Percentiles rank a stretch among this genome's conserved stretches.
Evolutionary conservation across 345 rosid species (phyloP).

Genomic region (Lumnitzera racemosa): DNA sequence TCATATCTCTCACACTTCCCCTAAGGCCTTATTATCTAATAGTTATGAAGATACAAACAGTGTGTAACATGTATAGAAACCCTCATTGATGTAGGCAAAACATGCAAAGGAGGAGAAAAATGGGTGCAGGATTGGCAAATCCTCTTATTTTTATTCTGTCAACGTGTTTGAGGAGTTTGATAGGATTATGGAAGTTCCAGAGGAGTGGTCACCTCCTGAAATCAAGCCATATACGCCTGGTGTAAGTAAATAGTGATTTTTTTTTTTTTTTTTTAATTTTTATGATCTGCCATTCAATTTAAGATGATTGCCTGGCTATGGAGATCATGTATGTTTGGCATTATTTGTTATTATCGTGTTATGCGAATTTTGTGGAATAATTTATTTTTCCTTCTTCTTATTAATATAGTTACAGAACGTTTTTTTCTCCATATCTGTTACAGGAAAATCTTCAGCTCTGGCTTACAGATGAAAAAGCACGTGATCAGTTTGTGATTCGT

Average conservation of each 20-base stretch:
- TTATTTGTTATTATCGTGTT: neutral
- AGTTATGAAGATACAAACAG: too few species aligned
- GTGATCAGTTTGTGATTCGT: constrained; percentile 94
- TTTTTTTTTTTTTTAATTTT: neutral
- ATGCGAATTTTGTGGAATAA: neutral
- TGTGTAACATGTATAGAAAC: too few species aligned
- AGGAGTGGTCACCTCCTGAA: constrained; percentile 91
- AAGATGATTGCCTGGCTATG: too few species aligned
- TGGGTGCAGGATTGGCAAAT: constrained; percentile 55
- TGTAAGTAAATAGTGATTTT: constrained; percentile 30
- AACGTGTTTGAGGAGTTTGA: constrained; percentile 78
- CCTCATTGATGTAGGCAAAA: constrained; percentile 54
- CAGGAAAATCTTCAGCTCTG: constrained; percentile 95
- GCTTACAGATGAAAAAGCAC: constrained; percentile 90
- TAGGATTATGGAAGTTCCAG: constrained; percentile 71
- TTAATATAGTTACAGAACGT: neutral
- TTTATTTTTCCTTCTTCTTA: neutral
- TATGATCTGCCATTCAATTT: too few species aligned
- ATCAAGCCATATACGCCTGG: constrained; percentile 72
- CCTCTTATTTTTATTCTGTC: constrained; percentile 75
- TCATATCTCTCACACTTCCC: too few species aligned
- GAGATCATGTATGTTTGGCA: too few species aligned
- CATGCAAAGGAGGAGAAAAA: constrained; percentile 75
- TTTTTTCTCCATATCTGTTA: neutral
- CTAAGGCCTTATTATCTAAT: too few species aligned